Conservation (phyloP, 352 stramenopile genomes). For the Pythium dissotocum region DNA sequence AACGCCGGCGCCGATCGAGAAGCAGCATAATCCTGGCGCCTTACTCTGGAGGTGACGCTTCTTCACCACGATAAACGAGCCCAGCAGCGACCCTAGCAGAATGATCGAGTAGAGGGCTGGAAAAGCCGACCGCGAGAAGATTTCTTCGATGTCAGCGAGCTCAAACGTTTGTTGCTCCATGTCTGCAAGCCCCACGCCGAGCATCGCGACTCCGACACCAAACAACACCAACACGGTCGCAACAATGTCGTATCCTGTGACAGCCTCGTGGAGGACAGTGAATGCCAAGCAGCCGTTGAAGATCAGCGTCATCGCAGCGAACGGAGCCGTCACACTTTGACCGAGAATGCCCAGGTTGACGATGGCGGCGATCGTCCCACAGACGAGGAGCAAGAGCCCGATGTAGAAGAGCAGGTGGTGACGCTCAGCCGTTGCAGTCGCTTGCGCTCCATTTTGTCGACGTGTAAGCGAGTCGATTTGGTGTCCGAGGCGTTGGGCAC, state of each 20-base stretch:
- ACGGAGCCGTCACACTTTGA: constrained; percentile 38
- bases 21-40: constrained; percentile 29
- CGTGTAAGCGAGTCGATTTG: constrained; percentile 23
- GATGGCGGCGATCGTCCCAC: constrained; percentile 36
- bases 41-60: constrained; percentile 17
- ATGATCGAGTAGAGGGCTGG: constrained; percentile 31
- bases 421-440: background rate
- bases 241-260: constrained; percentile 37
- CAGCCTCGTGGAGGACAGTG: constrained; percentile 32
- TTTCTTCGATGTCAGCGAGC: constrained; percentile 26
- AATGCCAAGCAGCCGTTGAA: constrained; percentile 39
- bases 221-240: constrained; percentile 36
- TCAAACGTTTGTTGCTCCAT: constrained; percentile 25
- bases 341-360: constrained; percentile 44
- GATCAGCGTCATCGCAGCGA: constrained; percentile 42
- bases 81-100: constrained; percentile 21
- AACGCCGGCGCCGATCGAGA: constrained; percentile 34
- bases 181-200: constrained; percentile 32
- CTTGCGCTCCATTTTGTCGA: constrained; percentile 1
- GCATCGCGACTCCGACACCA: constrained; percentile 33
- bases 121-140: constrained; percentile 31
- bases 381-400: constrained; percentile 36
- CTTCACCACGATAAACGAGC: constrained; percentile 21
- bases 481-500: constrained; percentile 36
- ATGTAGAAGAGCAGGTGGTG: constrained; percentile 31